Percentiles rank a stretch among this genome's conserved stretches.
These are phyloP conservation scores for Saccharomyces hybrid DNA, from an alignment of 1,139 yeast species.

Conservation along the genomic window DNA sequence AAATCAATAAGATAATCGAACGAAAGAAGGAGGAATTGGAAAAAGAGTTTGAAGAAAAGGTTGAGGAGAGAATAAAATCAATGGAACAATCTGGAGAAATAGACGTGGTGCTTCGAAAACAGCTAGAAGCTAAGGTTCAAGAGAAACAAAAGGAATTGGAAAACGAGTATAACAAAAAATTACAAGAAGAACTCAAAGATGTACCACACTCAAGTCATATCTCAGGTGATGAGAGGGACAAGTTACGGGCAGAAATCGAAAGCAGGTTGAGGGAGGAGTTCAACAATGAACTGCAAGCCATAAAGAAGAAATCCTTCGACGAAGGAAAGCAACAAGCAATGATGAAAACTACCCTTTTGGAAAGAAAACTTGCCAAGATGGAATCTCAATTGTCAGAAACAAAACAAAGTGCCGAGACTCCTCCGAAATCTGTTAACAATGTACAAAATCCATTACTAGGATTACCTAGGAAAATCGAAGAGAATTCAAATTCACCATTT, in stretches of 20 bases:
- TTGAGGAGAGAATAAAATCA: slow-evolving; percentile 10
- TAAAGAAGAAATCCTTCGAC: slow-evolving; percentile 34
- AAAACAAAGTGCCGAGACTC: neutral
- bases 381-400: slow-evolving; percentile 14
- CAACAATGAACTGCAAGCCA: slow-evolving; percentile 28
- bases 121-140: neutral
- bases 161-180: slow-evolving; percentile 14
- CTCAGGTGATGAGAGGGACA: slow-evolving; percentile 6
- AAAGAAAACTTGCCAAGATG: slow-evolving; percentile 22
- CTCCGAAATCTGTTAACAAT: neutral
- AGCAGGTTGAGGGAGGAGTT: slow-evolving; percentile 14
- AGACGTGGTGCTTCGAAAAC: neutral
- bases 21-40: slow-evolving; percentile 21
- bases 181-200: slow-evolving; percentile 9
- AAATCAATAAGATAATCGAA: slow-evolving; percentile 20
- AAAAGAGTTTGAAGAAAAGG: slow-evolving; percentile 19
- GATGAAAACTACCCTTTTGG: slow-evolving; percentile 27
- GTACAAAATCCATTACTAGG: neutral
- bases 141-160: slow-evolving; percentile 2
- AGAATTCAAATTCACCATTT: neutral
- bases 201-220: neutral
- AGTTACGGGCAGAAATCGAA: slow-evolving; percentile 7
- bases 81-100: slow-evolving; percentile 1
- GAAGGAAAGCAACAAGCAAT: slow-evolving; percentile 35
- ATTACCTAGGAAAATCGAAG: neutral